phyloP scores from a whole-genome alignment of 2,329 filamentous ascomycete species.

The Alternaria triticina region DNA sequence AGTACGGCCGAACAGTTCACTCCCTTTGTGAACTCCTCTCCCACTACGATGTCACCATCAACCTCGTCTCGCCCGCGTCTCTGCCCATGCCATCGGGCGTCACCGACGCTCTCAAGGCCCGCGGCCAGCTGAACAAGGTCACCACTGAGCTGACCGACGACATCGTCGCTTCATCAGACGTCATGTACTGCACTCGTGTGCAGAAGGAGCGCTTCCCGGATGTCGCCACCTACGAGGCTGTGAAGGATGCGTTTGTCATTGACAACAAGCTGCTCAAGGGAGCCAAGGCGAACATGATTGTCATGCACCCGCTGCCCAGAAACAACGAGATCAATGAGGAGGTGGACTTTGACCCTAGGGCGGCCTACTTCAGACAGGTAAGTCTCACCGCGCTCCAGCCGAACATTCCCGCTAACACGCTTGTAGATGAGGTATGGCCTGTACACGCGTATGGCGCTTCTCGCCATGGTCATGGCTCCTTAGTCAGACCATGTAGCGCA shows the following conservation, averaged over 20 bases:
- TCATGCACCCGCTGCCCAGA: conserved; percentile 93
- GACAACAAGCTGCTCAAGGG: conserved; percentile 89
- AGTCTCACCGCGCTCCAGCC: conserved; percentile 48
- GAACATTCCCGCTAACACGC: conserved; percentile 51
- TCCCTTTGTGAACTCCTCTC: conserved; percentile 91
- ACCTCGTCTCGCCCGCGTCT: conserved; percentile 84
- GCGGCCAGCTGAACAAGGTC: conserved; percentile 79
- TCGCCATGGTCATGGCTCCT: conserved; percentile 85
- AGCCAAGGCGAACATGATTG: conserved; percentile 90
- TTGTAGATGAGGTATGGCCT: conserved; percentile 93
- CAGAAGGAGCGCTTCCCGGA: conserved; percentile 96
- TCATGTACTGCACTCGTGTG: conserved; percentile 95
- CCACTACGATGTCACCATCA: conserved; percentile 93
- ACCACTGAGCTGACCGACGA: conserved; percentile 82
- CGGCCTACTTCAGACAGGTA: conserved; percentile 99
- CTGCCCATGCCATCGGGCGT: conserved; percentile 80
- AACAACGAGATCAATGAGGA: conserved; percentile 94
- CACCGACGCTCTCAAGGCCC: conserved; percentile 71
- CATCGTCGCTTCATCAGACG: conserved; percentile 84
- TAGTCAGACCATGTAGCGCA: conserved; percentile 26
- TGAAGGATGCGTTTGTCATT: conserved; percentile 88
- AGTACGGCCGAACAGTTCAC: conserved; percentile 93
- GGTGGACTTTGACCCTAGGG: conserved; percentile 95
- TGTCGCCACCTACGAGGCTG: conserved; percentile 77
- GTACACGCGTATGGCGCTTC: conserved; percentile 96